Conservation (phyloP, 2,329 filamentous ascomycete genomes). For the Chrysosporium queenslandicum region DNA sequence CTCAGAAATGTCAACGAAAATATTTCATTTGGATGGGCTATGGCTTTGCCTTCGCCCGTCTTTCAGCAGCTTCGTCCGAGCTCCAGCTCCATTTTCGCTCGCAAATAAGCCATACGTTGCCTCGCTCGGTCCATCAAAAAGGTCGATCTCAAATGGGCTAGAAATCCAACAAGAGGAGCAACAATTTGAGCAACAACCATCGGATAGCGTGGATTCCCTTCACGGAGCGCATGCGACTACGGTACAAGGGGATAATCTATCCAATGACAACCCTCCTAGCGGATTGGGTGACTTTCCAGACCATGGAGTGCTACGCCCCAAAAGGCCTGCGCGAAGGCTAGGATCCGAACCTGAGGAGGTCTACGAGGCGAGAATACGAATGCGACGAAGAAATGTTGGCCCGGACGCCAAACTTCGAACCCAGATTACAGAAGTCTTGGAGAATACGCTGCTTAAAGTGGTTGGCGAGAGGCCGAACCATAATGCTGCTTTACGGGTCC, state of each 20-base stretch:
- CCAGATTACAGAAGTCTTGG: slow-evolving; percentile 21
- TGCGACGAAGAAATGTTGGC: slow-evolving; percentile 17
- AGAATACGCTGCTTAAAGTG: slow-evolving; percentile 24
- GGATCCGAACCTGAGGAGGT: slow-evolving; percentile 6
- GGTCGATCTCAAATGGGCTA: background rate
- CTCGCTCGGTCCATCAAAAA: background rate
- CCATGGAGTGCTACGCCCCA: background rate
- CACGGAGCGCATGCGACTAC: background rate
- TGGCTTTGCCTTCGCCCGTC: slow-evolving; percentile 37
- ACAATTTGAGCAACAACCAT: background rate
- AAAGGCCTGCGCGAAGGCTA: background rate
- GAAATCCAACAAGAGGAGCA: background rate
- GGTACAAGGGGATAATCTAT: background rate
- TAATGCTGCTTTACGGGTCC: slow-evolving; percentile 23
- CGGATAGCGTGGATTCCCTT: background rate
- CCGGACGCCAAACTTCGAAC: slow-evolving; percentile 15
- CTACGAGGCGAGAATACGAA: slow-evolving; percentile 3
- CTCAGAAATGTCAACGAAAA: slow-evolving; percentile 26
- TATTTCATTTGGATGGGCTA: slow-evolving; percentile 30
- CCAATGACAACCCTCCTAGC: background rate
- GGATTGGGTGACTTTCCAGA: background rate
- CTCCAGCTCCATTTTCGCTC: background rate
- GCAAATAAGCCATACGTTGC: background rate
- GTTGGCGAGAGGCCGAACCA: slow-evolving; percentile 22
- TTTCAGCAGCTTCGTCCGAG: slow-evolving; percentile 18